Conservation (phyloP, 1,139 yeast species). For the Candida dubliniensis region DNA sequence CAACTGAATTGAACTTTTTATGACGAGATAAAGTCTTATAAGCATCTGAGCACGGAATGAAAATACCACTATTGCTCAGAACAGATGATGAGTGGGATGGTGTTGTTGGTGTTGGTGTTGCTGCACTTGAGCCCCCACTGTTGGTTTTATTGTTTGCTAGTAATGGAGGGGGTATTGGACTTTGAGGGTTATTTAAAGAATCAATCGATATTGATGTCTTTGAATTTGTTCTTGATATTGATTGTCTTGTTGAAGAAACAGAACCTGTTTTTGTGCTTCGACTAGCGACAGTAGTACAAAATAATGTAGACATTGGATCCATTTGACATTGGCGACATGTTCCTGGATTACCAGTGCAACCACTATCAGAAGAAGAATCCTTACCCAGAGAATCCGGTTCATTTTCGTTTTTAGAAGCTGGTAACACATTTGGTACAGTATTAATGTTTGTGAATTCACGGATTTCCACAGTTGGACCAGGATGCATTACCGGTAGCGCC, state of each 20-base stretch:
- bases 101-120: constrained; percentile 8
- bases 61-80: constrained; percentile 33
- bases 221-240: constrained; percentile 14
- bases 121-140: constrained; percentile 1
- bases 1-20: constrained; percentile 69
- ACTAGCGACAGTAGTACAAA: constrained; percentile 81
- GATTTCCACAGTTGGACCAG: constrained; percentile 61
- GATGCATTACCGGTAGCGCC: constrained; percentile 61
- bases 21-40: constrained; percentile 82
- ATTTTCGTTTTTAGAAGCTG: constrained; percentile 10
- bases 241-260: constrained; percentile 9
- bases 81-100: constrained; percentile 12
- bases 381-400: constrained; percentile 8
- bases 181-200: constrained; percentile 18
- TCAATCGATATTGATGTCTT: constrained; percentile 16
- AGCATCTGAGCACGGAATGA: constrained; percentile 86
- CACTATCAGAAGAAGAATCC: constrained; percentile 25
- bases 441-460: constrained; percentile 45
- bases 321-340: constrained; percentile 79
- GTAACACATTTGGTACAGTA: constrained; percentile 39
- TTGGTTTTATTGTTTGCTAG: constrained; percentile 9
- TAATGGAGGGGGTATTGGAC: constrained; percentile 18
- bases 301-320: constrained; percentile 86
- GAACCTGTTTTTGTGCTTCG: constrained; percentile 21
- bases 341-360: constrained; percentile 89